A percentile compares a stretch with the other conserved stretches of the same genome.
phyloP scores from a whole-genome alignment of 1,284 basidiomycete species.

The Malassezia yamatoensis region DNA sequence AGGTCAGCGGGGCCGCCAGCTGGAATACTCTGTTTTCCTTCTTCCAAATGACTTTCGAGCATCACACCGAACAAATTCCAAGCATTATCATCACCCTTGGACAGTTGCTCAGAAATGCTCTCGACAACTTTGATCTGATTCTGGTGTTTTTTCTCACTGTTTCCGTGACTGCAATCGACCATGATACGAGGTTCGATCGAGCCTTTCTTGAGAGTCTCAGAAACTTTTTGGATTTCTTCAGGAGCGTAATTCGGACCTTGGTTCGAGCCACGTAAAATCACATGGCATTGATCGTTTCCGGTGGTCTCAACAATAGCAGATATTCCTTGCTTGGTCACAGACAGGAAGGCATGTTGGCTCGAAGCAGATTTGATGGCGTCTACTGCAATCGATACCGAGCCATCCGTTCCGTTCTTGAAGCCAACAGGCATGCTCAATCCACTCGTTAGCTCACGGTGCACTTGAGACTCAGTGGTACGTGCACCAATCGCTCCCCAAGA shows the following conservation, averaged over 20 bases:
- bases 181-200: slow-evolving; percentile 40
- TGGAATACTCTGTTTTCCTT: slow-evolving; percentile 42
- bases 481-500: slow-evolving; percentile 90
- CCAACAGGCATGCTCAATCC: slow-evolving; percentile 79
- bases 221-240: slow-evolving; percentile 27
- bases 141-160: slow-evolving; percentile 56
- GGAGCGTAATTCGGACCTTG: slow-evolving; percentile 41
- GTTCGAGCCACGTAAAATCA: slow-evolving; percentile 46
- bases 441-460: slow-evolving; percentile 73
- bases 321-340: slow-evolving; percentile 79
- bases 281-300: slow-evolving; percentile 46
- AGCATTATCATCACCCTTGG: slow-evolving; percentile 18
- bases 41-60: slow-evolving; percentile 88
- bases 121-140: slow-evolving; percentile 54
- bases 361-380: slow-evolving; percentile 90
- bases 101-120: slow-evolving; percentile 51
- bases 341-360: slow-evolving; percentile 93
- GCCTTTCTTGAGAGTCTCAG: slow-evolving; percentile 27
- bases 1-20: slow-evolving; percentile 26
- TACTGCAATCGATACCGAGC: slow-evolving; percentile 56
- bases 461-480: slow-evolving; percentile 73
- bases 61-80: slow-evolving; percentile 83
- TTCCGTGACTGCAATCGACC: slow-evolving; percentile 74
- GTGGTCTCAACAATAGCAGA: slow-evolving; percentile 46
- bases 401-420: slow-evolving; percentile 56